Percentiles rank a stretch among this genome's conserved stretches.
Evolutionary conservation across 1,139 yeast species (phyloP).

Genomic region (Protomyces pachydermus): DNA sequence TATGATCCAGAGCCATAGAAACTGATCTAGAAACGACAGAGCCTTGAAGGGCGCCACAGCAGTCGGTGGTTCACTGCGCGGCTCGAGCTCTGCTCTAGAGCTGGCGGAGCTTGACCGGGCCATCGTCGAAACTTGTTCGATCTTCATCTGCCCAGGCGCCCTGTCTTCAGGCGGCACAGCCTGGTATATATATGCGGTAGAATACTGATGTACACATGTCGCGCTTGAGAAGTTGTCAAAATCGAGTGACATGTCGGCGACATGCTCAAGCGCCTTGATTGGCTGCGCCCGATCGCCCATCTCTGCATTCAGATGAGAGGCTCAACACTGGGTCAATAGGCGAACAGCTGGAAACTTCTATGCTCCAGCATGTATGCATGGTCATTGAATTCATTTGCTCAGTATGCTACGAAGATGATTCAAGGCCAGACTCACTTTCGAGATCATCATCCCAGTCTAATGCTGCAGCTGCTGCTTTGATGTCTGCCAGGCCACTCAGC

Average conservation of each 20-base stretch:
- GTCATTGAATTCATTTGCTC: too few relatives aligned
- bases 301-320: too few relatives aligned
- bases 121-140: background rate
- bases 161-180: too few relatives aligned
- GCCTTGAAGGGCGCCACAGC: constrained; percentile 27
- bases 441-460: background rate
- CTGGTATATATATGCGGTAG: too few relatives aligned
- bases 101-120: background rate
- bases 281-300: background rate
- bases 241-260: background rate
- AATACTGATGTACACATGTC: too few relatives aligned
- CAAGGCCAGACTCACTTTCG: background rate
- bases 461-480: background rate
- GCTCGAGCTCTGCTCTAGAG: too few relatives aligned
- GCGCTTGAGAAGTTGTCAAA: too few relatives aligned
- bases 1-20: constrained; percentile 38
- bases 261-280: background rate
- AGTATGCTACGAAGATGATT: background rate
- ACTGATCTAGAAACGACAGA: constrained; percentile 35
- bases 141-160: background rate
- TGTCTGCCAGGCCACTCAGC: background rate
- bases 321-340: too few relatives aligned
- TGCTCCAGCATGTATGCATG: too few relatives aligned
- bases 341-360: too few relatives aligned
- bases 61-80: background rate